Evolutionary conservation across 2,329 filamentous ascomycete species (phyloP), one percentile per base, ranked within the genome.

Genomic region (Aspergillus ruber): DNA sequence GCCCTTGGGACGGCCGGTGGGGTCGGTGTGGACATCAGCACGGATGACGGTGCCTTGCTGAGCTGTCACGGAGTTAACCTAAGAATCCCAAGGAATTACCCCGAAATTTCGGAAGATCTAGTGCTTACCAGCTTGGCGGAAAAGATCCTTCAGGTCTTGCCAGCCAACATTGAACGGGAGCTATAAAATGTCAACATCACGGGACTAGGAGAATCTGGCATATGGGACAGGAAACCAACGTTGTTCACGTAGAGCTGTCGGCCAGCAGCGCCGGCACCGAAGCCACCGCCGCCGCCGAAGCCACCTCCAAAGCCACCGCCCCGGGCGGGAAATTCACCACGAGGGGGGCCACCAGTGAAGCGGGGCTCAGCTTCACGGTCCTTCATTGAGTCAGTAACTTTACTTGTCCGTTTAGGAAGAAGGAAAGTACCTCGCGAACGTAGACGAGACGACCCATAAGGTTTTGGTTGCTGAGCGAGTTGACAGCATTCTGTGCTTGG

Each of bases 61-160:
- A 50, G 70, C 71, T 75, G 58, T 54, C 17, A 13, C 17, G 36
- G 17, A 36, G 15, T 12, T 39, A 39, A 17, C n/a, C 10, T 5
- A 21, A 21, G 21, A 21, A 21, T 21, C 21, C 21, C 21, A 21
- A 21, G 21, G 25, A 29, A 29, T 12, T 12, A 29, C 36, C 10
- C 13, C 17, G 35, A 23, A 45, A 43, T 41, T 50, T 43, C 50
- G 43, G 49, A 50, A 38, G 46, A 47, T 57, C 50, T 47, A 51
- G 52, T 44, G 78, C 89, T 80, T 79, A 95, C 90, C 88, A 74
- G 93, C 90, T 80, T 96, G 90, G 65, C 93, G 88, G 80, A 98
- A 98, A 58, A 98, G 80, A 71, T 98, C 93, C 76, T 98, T 98
- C 60, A 98, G 76, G 71, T 98, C 93, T 74, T 98, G 93, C 93